Evolutionary conservation across 2,329 filamentous ascomycete species (phyloP).

Genomic region (Talaromyces piceae): DNA sequence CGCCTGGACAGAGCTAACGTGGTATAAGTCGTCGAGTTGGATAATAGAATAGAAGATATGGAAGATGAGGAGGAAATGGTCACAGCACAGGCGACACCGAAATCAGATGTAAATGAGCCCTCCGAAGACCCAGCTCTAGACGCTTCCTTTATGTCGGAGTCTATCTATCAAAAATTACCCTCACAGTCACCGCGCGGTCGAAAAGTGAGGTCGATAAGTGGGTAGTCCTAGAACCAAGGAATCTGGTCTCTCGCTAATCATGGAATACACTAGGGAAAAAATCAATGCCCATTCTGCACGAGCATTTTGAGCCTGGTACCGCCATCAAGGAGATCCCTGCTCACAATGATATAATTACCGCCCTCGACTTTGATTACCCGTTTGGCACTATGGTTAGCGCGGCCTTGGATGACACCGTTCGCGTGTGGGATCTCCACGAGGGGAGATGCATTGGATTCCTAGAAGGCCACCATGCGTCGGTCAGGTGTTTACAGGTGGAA

Average conservation of each 20-base stretch:
- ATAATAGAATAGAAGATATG: conserved; percentile 56
- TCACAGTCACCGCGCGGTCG: conserved; percentile 53
- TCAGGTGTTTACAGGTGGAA: conserved; percentile 84
- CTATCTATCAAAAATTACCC: conserved; percentile 89
- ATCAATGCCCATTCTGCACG: conserved; percentile 91
- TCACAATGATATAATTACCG: conserved; percentile 80
- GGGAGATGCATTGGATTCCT: conserved; percentile 85
- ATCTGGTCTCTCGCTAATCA: not conserved
- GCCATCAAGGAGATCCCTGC: conserved; percentile 82
- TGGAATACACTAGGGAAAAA: conserved; percentile 41
- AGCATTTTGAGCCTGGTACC: conserved; percentile 86
- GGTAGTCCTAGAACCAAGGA: conserved; percentile 2
- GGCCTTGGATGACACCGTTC: conserved; percentile 84
- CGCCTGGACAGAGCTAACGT: not conserved
- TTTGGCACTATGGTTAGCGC: conserved; percentile 93
- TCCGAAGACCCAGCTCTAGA: conserved; percentile 47
- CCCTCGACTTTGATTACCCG: conserved; percentile 92
- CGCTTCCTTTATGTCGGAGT: conserved; percentile 88
- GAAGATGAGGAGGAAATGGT: conserved; percentile 41
- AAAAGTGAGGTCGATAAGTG: conserved; percentile 40
- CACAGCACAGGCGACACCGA: conserved; percentile 31
- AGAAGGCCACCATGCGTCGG: conserved; percentile 91
- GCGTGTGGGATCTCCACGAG: conserved; percentile 93
- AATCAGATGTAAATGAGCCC: conserved; percentile 33
- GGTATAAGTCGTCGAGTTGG: conserved; percentile 46